phyloP scores from a whole-genome alignment of 2,329 filamentous ascomycete species.

The Xylariaceae sp. region DNA sequence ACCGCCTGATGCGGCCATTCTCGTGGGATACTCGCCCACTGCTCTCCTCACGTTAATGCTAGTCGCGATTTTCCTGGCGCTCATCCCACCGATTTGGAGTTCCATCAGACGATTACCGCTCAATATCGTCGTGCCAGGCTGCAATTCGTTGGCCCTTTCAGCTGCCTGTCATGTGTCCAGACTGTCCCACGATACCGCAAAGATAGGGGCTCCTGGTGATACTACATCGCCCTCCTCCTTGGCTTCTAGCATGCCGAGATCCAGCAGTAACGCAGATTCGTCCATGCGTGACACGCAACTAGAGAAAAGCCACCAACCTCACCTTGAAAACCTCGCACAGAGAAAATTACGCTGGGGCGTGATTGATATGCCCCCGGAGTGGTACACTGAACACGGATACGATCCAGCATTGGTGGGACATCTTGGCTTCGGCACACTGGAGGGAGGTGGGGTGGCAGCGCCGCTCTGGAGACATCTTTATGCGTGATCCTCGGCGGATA shows the following conservation, averaged over 20 bases:
- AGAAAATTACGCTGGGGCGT: slow-evolving; percentile 10
- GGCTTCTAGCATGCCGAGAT: background rate
- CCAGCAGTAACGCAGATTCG: background rate
- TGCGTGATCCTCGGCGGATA: no score
- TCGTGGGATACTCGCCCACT: slow-evolving; percentile 23
- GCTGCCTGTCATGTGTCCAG: slow-evolving; percentile 36
- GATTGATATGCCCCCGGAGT: slow-evolving; percentile 2
- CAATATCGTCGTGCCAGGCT: slow-evolving; percentile 28
- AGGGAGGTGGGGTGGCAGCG: background rate
- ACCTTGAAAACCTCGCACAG: background rate
- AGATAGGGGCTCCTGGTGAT: no score
- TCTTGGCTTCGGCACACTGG: slow-evolving; percentile 8
- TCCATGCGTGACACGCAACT: no score
- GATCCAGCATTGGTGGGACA: background rate
- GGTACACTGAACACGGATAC: background rate
- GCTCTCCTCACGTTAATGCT: slow-evolving; percentile 24
- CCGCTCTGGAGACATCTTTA: slow-evolving; percentile 5
- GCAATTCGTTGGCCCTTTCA: slow-evolving; percentile 35
- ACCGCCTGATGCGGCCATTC: slow-evolving; percentile 21
- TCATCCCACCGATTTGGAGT: slow-evolving; percentile 25
- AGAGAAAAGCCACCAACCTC: no score
- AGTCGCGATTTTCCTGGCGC: slow-evolving; percentile 18
- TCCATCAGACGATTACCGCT: slow-evolving; percentile 26
- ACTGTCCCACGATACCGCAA: background rate
- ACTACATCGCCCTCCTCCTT: no score